These are phyloP conservation scores for Leishmania mexicana DNA, from an alignment of 208 protist species.

Conservation along the genomic window DNA sequence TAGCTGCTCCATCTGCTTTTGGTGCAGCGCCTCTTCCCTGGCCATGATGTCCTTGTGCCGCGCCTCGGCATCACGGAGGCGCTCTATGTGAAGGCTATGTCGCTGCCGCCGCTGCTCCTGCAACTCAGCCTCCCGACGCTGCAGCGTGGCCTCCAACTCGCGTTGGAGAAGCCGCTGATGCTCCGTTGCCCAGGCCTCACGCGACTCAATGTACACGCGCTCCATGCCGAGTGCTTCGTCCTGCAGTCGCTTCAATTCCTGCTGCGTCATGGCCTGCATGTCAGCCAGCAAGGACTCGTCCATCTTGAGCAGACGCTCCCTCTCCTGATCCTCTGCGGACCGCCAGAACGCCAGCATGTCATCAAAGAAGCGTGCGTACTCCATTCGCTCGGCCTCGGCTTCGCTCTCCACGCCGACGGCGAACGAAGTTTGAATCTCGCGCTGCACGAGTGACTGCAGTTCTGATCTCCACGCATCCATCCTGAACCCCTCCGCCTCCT, in stretches of 20 bases:
- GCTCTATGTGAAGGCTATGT: conserved; percentile 64
- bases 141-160: conserved; percentile 56
- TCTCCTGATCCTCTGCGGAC: conserved; percentile 61
- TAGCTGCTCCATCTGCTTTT: conserved; percentile 61
- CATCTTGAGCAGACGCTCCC: conserved; percentile 72
- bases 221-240: conserved; percentile 76
- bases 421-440: conserved; percentile 76
- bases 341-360: conserved; percentile 81
- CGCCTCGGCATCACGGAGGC: conserved; percentile 56
- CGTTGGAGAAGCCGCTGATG: conserved; percentile 63
- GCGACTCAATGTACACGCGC: conserved; percentile 69
- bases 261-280: conserved; percentile 58
- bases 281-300: conserved; percentile 78
- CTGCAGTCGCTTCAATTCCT: conserved; percentile 70
- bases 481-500: conserved; percentile 18
- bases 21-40: conserved; percentile 61
- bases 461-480: conserved; percentile 53
- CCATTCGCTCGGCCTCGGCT: conserved; percentile 59
- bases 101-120: conserved; percentile 59
- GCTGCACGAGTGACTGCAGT: conserved; percentile 58
- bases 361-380: conserved; percentile 57
- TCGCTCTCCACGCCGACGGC: conserved; percentile 64
- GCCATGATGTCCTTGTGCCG: conserved; percentile 58
- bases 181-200: conserved; percentile 69
- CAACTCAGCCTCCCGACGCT: conserved; percentile 55